Percentiles rank a stretch among this genome's conserved stretches.
These are phyloP conservation scores for Arachis monticola DNA, from an alignment of 331 rosid species.

Conservation along the genomic window DNA sequence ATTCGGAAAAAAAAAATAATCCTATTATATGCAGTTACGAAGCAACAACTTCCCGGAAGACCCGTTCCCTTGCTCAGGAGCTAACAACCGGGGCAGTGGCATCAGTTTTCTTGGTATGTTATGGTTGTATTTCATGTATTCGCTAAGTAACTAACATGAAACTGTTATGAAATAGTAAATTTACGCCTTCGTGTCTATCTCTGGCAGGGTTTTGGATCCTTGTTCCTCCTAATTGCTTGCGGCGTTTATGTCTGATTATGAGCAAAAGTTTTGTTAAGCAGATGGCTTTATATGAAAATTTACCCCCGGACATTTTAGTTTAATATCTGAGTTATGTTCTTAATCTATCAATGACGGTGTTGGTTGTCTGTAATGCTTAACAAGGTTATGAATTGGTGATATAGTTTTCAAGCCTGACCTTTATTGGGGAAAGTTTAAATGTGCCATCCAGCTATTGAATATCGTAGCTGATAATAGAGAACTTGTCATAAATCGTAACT, in stretches of 20 bases:
- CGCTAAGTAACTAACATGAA: conserved; percentile 14
- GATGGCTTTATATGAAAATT: conserved; percentile 44
- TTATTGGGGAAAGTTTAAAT: not conserved
- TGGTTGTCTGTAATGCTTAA: conserved; percentile 38
- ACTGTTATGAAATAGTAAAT: conserved; percentile 33
- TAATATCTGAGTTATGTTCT: conserved; percentile 35
- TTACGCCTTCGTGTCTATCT: conserved; percentile 15
- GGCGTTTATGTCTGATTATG: conserved; percentile 83
- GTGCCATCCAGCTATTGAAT: not conserved
- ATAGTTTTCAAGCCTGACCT: conserved; percentile 27
- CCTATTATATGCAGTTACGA: conserved; percentile 71
- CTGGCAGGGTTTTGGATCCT: conserved; percentile 93
- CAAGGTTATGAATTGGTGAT: conserved; percentile 35
- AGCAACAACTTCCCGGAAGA: conserved; percentile 87
- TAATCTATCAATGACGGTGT: conserved; percentile 30
- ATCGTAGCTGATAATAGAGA: not conserved
- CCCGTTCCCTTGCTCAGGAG: conserved; percentile 83
- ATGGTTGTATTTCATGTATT: conserved; percentile 10
- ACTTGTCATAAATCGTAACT: too few species aligned
- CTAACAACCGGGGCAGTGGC: conserved; percentile 83
- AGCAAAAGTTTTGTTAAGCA: conserved; percentile 50
- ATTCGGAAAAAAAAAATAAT: conserved; percentile 1
- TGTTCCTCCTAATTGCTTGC: conserved; percentile 88
- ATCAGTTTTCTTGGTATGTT: conserved; percentile 86
- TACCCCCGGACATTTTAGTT: conserved; percentile 35